These are phyloP conservation scores for Berberis vulgaris DNA, from an alignment of 164 flowering plant genomes.

Conservation along the genomic window DNA sequence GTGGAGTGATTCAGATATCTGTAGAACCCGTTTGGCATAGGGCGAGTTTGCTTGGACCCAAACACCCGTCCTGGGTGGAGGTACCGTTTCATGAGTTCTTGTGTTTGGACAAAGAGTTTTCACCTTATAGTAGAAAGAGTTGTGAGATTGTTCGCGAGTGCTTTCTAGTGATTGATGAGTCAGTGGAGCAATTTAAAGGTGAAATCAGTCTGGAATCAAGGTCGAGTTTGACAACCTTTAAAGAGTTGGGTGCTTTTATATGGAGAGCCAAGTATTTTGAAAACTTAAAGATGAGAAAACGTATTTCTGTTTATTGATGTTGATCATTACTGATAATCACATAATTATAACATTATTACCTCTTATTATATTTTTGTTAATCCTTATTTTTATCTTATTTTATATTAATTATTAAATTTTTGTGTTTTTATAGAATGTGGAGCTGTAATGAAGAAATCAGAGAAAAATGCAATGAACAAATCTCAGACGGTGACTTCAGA, in stretches of 20 bases:
- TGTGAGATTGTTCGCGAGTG: slow-evolving; percentile 4
- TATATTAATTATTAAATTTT: too few relatives aligned
- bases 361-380: too few relatives aligned
- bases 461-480: too few relatives aligned
- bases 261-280: slow-evolving; percentile 63
- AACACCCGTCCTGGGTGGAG: slow-evolving; percentile 39
- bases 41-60: slow-evolving; percentile 45
- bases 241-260: slow-evolving; percentile 67
- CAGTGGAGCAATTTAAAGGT: slow-evolving; percentile 43
- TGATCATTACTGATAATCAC: too few relatives aligned
- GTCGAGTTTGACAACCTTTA: slow-evolving; percentile 52
- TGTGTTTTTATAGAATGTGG: too few relatives aligned
- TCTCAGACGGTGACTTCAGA: too few relatives aligned
- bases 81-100: slow-evolving; percentile 36
- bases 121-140: slow-evolving; percentile 21
- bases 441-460: too few relatives aligned
- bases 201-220: slow-evolving; percentile 33
- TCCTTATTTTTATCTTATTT: too few relatives aligned
- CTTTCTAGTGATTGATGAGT: slow-evolving; percentile 34
- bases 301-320: too few relatives aligned
- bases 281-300: too few relatives aligned
- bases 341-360: too few relatives aligned
- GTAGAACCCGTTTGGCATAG: slow-evolving; percentile 62
- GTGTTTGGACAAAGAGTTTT: slow-evolving; percentile 27
- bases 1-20: slow-evolving; percentile 30